A percentile compares a stretch with the other conserved stretches of the same genome.
These are phyloP conservation scores for Saccharum spontaneum DNA, from an alignment of 176 grass and related monocot genomes.

Conservation along the genomic window DNA sequence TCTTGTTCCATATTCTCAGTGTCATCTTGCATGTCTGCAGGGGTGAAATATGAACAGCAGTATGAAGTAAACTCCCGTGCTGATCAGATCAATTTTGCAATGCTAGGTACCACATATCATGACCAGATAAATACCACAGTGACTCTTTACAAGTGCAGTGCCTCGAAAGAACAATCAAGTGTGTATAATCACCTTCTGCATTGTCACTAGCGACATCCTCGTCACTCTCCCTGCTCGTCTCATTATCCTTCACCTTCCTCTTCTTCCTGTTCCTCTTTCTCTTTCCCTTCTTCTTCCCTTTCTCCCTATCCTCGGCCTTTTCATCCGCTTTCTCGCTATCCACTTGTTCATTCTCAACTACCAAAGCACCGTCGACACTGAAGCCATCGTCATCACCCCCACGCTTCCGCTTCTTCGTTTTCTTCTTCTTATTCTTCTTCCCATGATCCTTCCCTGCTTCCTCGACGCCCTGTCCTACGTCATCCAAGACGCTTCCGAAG, in stretches of 20 bases:
- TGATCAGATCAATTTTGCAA: conserved; percentile 7
- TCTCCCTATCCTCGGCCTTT: neutral
- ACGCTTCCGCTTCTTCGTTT: conserved; percentile 52
- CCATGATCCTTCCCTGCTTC: conserved; percentile 23
- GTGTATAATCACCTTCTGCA: conserved; percentile 49
- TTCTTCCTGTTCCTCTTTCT: conserved; percentile 57
- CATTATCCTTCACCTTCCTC: conserved; percentile 37
- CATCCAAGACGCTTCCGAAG: conserved; percentile 35
- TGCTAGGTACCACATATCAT: neutral
- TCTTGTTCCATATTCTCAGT: conserved; percentile 33
- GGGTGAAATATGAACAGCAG: neutral
- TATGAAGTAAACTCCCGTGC: neutral
- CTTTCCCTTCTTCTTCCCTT: conserved; percentile 21
- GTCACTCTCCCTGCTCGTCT: conserved; percentile 14
- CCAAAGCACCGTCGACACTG: neutral
- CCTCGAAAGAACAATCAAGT: neutral
- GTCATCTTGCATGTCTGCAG: conserved; percentile 31
- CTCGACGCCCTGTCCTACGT: conserved; percentile 25
- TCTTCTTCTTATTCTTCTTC: conserved; percentile 45
- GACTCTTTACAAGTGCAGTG: conserved; percentile 21
- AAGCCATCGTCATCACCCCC: conserved; percentile 9
- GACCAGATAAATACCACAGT: neutral
- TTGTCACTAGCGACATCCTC: conserved; percentile 20
- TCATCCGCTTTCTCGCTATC: conserved; percentile 8
- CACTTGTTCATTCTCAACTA: conserved; percentile 21